Evolutionary conservation across 2,329 filamentous ascomycete species (phyloP).

Genomic region (Cladosporium austrohemisphaericum): DNA sequence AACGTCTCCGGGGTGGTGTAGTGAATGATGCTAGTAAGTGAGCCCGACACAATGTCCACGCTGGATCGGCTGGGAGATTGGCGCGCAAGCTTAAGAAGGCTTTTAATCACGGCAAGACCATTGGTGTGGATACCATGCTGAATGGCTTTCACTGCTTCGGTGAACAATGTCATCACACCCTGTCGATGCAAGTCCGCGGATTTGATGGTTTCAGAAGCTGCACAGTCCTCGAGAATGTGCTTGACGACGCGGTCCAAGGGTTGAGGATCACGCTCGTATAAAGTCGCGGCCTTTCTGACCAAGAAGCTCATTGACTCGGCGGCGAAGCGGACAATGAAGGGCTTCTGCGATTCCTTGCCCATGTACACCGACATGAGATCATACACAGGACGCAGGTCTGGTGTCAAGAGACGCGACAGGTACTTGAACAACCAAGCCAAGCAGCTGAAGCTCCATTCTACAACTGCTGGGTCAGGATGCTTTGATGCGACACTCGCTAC

Average conservation of each 20-base stretch:
- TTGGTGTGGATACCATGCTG: slow-evolving; percentile 57
- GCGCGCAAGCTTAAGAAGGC: slow-evolving; percentile 39
- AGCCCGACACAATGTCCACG: slow-evolving; percentile 65
- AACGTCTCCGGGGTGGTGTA: slow-evolving; percentile 74
- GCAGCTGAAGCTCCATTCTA: slow-evolving; percentile 95
- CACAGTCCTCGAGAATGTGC: slow-evolving; percentile 68
- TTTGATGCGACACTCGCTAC: slow-evolving; percentile 75
- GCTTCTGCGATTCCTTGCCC: slow-evolving; percentile 75
- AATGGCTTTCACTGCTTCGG: slow-evolving; percentile 69
- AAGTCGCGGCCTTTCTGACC: slow-evolving; percentile 78
- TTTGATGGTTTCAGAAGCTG: slow-evolving; percentile 54
- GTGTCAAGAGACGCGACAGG: slow-evolving; percentile 78
- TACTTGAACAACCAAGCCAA: slow-evolving; percentile 98
- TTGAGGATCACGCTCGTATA: slow-evolving; percentile 66
- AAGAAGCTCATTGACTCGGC: slow-evolving; percentile 94
- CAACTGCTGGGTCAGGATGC: slow-evolving; percentile 70
- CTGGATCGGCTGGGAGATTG: slow-evolving; percentile 28
- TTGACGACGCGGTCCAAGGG: slow-evolving; percentile 68
- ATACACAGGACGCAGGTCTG: slow-evolving; percentile 80
- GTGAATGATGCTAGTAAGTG: slow-evolving; percentile 78
- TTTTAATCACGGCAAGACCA: slow-evolving; percentile 51
- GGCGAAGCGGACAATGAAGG: slow-evolving; percentile 85
- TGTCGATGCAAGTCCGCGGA: slow-evolving; percentile 64
- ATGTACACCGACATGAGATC: slow-evolving; percentile 79
- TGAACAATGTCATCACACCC: slow-evolving; percentile 87